Evolutionary conservation across 257 asterid species (phyloP).

Genomic region (Petunia secreta): DNA sequence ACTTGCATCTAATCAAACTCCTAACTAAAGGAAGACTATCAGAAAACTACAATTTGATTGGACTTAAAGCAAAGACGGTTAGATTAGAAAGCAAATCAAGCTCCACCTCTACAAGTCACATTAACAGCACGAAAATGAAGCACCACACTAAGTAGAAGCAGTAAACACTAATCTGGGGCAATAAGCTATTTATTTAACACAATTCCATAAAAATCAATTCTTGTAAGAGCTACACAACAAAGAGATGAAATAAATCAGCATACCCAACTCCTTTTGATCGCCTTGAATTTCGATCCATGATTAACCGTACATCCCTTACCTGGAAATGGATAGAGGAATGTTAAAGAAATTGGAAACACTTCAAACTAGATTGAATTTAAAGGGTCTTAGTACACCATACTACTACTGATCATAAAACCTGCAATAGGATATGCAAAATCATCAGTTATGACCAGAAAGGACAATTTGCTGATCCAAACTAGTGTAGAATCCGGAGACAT

Average conservation of each 20-base stretch:
- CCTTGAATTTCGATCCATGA: conserved; percentile 98
- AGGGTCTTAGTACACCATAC: conserved; percentile 29
- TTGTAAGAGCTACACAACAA: too few relatives aligned
- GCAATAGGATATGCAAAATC: conserved; percentile 33
- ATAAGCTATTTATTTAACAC: too few relatives aligned
- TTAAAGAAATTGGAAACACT: conserved; percentile 14
- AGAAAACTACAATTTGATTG: too few relatives aligned
- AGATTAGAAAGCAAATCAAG: too few relatives aligned
- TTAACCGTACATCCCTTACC: conserved; percentile 97
- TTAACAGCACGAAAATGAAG: too few relatives aligned
- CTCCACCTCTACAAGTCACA: too few relatives aligned
- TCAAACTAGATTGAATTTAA: not conserved
- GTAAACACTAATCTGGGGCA: too few relatives aligned
- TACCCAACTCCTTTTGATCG: conserved; percentile 99
- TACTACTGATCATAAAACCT: conserved; percentile 26
- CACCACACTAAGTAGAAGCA: too few relatives aligned
- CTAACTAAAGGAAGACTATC: too few relatives aligned
- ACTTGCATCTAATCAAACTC: too few relatives aligned
- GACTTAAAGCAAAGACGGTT: too few relatives aligned
- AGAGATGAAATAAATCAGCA: conserved; percentile 28
- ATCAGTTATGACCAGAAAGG: conserved; percentile 27
- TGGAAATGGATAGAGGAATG: conserved; percentile 32
- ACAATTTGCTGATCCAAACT: conserved; percentile 24
- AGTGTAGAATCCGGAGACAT: conserved; percentile 22
- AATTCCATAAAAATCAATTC: too few relatives aligned